Evolutionary conservation across 2,329 filamentous ascomycete species (phyloP).

Genomic region (Dactylonectria macrodidyma): DNA sequence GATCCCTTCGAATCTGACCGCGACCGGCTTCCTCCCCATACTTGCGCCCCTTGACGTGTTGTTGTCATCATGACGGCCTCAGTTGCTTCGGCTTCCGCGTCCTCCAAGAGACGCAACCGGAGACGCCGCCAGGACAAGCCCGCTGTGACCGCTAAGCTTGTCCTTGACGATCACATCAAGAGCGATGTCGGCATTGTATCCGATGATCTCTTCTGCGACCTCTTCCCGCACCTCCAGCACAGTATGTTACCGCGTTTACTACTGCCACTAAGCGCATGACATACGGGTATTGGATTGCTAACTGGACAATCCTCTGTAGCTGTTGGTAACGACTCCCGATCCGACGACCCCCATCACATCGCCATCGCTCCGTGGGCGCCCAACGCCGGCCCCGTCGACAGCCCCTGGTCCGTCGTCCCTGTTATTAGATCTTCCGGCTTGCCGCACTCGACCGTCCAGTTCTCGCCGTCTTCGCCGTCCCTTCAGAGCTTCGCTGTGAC

Average conservation of each 20-base stretch:
- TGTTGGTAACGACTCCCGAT: slow-evolving; percentile 53
- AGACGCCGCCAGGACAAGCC: slow-evolving; percentile 78
- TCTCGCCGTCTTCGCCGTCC: slow-evolving; percentile 79
- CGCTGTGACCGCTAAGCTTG: slow-evolving; percentile 82
- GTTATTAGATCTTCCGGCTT: slow-evolving; percentile 76
- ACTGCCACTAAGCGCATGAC: background rate
- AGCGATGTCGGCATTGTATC: slow-evolving; percentile 90
- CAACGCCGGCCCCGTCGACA: slow-evolving; percentile 69
- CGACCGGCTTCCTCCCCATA: slow-evolving; percentile 21
- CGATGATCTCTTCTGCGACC: slow-evolving; percentile 85
- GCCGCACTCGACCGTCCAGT: slow-evolving; percentile 83
- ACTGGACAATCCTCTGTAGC: slow-evolving; percentile 24
- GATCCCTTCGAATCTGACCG: slow-evolving; percentile 21
- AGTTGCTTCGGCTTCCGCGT: slow-evolving; percentile 44
- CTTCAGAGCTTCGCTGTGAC: slow-evolving; percentile 85
- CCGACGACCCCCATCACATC: slow-evolving; percentile 70
- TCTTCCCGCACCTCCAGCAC: slow-evolving; percentile 76
- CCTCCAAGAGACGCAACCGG: slow-evolving; percentile 60
- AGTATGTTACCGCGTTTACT: slow-evolving; percentile 59
- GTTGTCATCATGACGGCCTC: slow-evolving; percentile 49
- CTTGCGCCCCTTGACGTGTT: slow-evolving; percentile 13
- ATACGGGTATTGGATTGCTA: slow-evolving; percentile 11
- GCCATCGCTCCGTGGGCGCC: slow-evolving; percentile 84
- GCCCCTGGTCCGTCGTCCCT: slow-evolving; percentile 89
- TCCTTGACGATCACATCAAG: slow-evolving; percentile 88